Percentiles rank a stretch among this genome's conserved stretches.
phyloP scores from a whole-genome alignment of 139 green algal genomes.

The Tetraselmis chui region DNA sequence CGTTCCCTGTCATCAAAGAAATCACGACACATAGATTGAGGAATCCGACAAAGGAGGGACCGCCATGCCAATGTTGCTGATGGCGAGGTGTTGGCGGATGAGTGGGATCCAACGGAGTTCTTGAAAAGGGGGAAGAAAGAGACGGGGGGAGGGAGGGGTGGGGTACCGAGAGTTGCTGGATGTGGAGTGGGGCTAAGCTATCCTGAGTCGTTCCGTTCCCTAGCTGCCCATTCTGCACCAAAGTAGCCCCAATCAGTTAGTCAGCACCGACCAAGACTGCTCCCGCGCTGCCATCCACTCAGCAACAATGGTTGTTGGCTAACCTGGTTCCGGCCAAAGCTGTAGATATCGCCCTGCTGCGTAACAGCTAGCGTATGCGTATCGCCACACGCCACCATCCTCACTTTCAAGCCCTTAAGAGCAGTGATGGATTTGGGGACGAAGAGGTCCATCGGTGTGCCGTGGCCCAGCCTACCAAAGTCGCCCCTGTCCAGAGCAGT shows the following conservation, averaged over 20 bases:
- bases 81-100: too few species aligned
- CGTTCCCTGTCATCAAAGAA: conserved; percentile 17
- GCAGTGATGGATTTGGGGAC: conserved; percentile 55
- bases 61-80: too few species aligned
- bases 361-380: conserved; percentile 75
- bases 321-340: conserved; percentile 53
- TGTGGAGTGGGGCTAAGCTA: conserved; percentile 13
- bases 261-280: too few species aligned
- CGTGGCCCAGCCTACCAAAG: conserved; percentile 82
- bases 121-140: too few species aligned
- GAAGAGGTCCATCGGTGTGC: conserved; percentile 68
- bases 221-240: not conserved
- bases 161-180: conserved; percentile 5
- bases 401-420: conserved; percentile 35
- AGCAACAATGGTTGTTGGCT: too few species aligned
- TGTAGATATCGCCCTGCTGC: conserved; percentile 44
- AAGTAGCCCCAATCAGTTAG: too few species aligned
- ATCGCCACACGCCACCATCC: conserved; percentile 73
- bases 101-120: too few species aligned
- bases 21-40: too few species aligned
- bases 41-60: too few species aligned
- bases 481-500: conserved; percentile 50
- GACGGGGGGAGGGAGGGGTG: not conserved
- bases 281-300: too few species aligned
- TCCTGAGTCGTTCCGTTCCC: conserved; percentile 16